Evolutionary conservation across 345 rosid species (phyloP).

Genomic region (Melastoma malabathricum): DNA sequence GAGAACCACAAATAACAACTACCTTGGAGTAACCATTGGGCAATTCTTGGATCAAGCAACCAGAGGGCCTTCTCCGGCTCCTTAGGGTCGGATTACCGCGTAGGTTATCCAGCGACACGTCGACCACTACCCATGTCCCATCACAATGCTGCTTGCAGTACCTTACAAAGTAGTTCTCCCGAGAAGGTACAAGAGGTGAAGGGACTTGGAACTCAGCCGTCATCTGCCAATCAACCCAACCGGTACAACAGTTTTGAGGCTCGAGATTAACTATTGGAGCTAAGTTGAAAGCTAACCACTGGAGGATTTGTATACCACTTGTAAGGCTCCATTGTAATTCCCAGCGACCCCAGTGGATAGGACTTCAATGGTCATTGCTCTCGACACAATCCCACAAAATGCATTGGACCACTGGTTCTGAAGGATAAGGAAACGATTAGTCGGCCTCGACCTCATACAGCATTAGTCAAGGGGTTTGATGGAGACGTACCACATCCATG

Average conservation of each 20-base stretch:
- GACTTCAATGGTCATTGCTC: conserved; percentile 85
- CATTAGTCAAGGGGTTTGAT: no score
- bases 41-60: conserved; percentile 82
- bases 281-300: neutral
- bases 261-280: no score
- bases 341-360: conserved; percentile 95
- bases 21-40: conserved; percentile 97
- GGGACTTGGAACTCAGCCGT: conserved; percentile 91
- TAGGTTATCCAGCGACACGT: conserved; percentile 72
- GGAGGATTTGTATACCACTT: conserved; percentile 48
- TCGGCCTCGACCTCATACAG: no score
- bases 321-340: conserved; percentile 90
- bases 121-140: conserved; percentile 86
- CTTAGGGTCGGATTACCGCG: conserved; percentile 31
- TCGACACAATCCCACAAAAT: conserved; percentile 79
- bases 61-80: conserved; percentile 81
- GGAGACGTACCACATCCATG: conserved; percentile 69
- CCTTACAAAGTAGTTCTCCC: conserved; percentile 73
- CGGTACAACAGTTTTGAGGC: no score
- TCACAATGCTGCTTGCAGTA: conserved; percentile 81
- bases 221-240: conserved; percentile 32
- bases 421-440: neutral
- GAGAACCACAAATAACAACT: neutral
- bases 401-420: conserved; percentile 84
- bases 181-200: conserved; percentile 74